Percentiles rank a stretch among this genome's conserved stretches.
Evolutionary conservation across 768 basidiomycete species (phyloP).

Genomic region (Pleurotus platypus): DNA sequence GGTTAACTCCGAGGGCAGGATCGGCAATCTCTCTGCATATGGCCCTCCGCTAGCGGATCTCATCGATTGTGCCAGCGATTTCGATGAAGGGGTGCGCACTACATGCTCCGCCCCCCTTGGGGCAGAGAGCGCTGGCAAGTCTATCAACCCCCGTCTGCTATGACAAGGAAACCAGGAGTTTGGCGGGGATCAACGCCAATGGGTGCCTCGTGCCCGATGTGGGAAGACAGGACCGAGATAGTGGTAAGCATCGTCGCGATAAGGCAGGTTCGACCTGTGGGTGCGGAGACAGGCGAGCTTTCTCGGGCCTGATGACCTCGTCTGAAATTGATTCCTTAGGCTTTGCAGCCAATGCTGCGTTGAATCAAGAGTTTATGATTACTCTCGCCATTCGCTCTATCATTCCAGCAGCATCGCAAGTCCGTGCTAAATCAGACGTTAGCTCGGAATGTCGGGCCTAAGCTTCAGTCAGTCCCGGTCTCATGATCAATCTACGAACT

Average conservation of each 20-base stretch:
- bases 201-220: conserved; percentile 1
- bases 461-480: background rate
- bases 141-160: background rate
- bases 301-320: too few relatives aligned
- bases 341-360: too few relatives aligned
- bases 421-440: background rate
- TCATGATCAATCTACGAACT: background rate
- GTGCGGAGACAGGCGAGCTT: background rate
- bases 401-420: background rate
- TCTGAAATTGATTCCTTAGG: too few relatives aligned
- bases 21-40: background rate
- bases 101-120: background rate
- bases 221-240: background rate
- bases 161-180: background rate
- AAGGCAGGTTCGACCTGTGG: conserved; percentile 4
- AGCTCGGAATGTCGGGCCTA: background rate
- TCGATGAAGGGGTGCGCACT: too few relatives aligned
- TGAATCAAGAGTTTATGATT: background rate
- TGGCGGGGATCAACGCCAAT: background rate
- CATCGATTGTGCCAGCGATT: too few relatives aligned
- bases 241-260: background rate
- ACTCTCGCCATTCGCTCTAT: background rate
- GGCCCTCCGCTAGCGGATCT: background rate
- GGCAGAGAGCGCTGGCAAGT: too few relatives aligned
- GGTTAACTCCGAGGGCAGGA: background rate